These are phyloP conservation scores for Cucurbita ficifolia DNA, from an alignment of 306 rosid genomes.

Conservation along the genomic window DNA sequence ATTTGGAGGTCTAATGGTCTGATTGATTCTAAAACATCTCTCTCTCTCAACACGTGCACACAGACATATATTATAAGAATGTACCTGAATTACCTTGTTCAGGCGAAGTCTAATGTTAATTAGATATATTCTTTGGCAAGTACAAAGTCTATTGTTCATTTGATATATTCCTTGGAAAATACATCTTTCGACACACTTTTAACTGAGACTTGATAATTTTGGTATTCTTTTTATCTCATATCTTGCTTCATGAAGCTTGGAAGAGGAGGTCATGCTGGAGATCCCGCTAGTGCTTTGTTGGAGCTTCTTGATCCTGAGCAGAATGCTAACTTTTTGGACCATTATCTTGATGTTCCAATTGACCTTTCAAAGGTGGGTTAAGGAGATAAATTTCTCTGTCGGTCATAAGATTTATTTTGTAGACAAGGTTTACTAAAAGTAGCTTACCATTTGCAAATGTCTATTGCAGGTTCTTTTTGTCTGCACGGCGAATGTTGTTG, in stretches of 20 bases:
- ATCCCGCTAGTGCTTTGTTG: slow-evolving; percentile 97
- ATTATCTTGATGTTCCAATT: slow-evolving; percentile 96
- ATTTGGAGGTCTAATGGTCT: slow-evolving; percentile 13
- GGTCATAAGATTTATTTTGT: not conserved
- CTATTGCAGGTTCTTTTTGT: slow-evolving; percentile 87
- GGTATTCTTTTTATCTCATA: not conserved
- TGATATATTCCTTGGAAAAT: not conserved
- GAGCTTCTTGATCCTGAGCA: slow-evolving; percentile 99
- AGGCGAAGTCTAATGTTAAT: not conserved
- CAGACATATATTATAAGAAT: not conserved
- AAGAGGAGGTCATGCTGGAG: slow-evolving; percentile 96
- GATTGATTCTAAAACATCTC: slow-evolving; percentile 9
- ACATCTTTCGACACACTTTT: not conserved
- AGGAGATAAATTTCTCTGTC: not conserved
- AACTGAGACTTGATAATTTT: not conserved
- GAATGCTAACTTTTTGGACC: slow-evolving; percentile 96
- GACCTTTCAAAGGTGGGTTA: slow-evolving; percentile 85
- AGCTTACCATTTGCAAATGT: slow-evolving; percentile 5
- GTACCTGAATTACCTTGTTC: not conserved
- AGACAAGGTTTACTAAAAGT: not conserved
- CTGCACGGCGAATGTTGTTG: slow-evolving; percentile 91
- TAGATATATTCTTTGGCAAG: not conserved
- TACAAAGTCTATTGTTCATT: not conserved
- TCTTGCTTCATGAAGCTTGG: slow-evolving; percentile 57
- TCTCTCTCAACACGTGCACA: not conserved